Evolutionary conservation across 2,329 filamentous ascomycete species (phyloP).

Genomic region (Cercospora beticola): DNA sequence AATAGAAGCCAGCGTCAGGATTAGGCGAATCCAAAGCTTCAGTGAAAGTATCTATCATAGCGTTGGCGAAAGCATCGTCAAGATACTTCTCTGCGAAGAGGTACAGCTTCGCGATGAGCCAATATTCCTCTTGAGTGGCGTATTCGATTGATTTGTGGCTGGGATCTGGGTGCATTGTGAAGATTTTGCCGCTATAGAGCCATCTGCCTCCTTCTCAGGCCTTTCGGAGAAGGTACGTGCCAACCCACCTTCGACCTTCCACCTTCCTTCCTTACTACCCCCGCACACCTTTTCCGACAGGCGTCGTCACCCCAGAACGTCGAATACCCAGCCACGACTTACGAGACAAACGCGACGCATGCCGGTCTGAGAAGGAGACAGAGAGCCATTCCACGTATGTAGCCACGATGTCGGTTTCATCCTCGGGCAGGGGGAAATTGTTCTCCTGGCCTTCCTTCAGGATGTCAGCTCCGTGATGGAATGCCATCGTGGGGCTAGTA

Average conservation of each 20-base stretch:
- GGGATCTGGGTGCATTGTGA: neutral
- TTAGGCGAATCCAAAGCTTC: neutral
- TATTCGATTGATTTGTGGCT: neutral
- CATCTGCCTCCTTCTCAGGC: too few species aligned
- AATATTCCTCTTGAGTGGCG: neutral
- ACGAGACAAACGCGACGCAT: too few species aligned
- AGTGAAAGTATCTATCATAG: neutral
- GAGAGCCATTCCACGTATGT: neutral
- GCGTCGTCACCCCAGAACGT: too few species aligned
- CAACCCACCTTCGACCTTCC: too few species aligned
- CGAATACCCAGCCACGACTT: too few species aligned
- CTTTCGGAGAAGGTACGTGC: too few species aligned
- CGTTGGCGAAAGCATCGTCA: neutral
- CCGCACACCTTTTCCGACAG: too few species aligned
- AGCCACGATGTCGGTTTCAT: neutral
- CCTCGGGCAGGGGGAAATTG: neutral
- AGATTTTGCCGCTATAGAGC: neutral
- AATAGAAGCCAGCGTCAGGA: neutral
- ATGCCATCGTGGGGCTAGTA: neutral
- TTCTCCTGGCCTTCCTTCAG: neutral
- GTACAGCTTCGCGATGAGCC: neutral
- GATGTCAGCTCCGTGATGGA: neutral
- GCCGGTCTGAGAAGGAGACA: too few species aligned
- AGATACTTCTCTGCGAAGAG: neutral
- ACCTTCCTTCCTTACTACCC: too few species aligned